Evolutionary conservation across 306 rosid genomes (phyloP), one percentile per base, ranked within the genome.

Genomic region (Glycine latifolia): DNA sequence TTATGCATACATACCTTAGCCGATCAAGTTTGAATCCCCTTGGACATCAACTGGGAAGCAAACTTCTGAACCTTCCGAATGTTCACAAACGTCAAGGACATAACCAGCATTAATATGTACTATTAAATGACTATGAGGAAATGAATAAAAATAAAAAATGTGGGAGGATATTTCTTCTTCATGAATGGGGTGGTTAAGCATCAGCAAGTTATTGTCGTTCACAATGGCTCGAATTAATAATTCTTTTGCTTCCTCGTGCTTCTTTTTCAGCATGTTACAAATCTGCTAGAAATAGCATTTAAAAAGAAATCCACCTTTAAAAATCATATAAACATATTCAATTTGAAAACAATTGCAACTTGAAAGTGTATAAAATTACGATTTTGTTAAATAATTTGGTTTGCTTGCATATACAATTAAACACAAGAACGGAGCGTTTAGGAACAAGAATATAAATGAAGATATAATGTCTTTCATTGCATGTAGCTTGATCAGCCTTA

Each of bases 131-230:
- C 73, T 33, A 47, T 33, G 63, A 37, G 17, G 80, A 46, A 80
- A 82, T 37, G 70, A 82, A 10, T 14, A 41, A 63, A 73, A 26
- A 20, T 20, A 20, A 26, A 43, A 33, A 10, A 52, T 58, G 44
- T 73, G 47, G 67, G 67, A 95, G 98, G 99, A 95, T 95, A 93
- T 95, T 86, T 91, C 87, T 69, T 86, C 94, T 75, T 91, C 94
- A 44, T 86, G 84, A 82, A 90, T 88, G 78, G 99, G 98, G 88
- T 95, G 98, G 82, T 93, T 91, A 74, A 95, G 94, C 97, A 93
- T 91, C 86, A 95, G 89, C 81, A 95, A 86, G 87, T 87, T 85
- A 66, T 88, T 91, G 90, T 90, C 88, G 73, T 84, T 93, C 81
- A 95, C 92, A 78, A 93, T n/a, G 67, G 96, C 92, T 79, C 94